phyloP scores from a whole-genome alignment of 1,284 basidiomycete genomes.

The Cryptococcus deneoformans region DNA sequence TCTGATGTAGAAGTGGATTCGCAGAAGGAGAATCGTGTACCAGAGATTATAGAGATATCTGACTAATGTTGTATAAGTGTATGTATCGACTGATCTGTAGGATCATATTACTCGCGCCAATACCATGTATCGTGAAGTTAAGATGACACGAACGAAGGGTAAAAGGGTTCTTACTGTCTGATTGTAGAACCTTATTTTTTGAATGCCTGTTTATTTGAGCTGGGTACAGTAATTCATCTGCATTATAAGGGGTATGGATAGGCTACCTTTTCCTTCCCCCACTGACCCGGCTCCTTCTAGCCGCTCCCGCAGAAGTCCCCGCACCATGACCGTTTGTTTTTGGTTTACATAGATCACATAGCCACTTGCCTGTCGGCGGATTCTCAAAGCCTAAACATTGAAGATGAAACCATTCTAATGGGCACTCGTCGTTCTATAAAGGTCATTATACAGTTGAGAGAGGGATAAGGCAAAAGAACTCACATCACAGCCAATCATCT shows the following conservation, averaged over 20 bases:
- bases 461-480: slow-evolving; percentile 7
- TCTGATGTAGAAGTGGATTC: slow-evolving; percentile 13
- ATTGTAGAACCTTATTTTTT: too few species aligned
- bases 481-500: slow-evolving; percentile 50
- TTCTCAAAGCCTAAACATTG: slow-evolving; percentile 37
- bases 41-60: slow-evolving; percentile 25
- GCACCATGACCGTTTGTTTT: slow-evolving; percentile 6
- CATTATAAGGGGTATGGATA: not conserved
- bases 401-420: slow-evolving; percentile 52
- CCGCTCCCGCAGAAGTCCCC: not conserved
- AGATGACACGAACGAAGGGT: too few species aligned
- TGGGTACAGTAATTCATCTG: not conserved
- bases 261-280: not conserved
- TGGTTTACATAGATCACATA: slow-evolving; percentile 38
- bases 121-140: too few species aligned
- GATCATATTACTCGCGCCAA: too few species aligned
- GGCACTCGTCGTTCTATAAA: slow-evolving; percentile 53
- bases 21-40: slow-evolving; percentile 10
- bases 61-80: slow-evolving; percentile 8
- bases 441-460: not conserved
- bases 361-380: slow-evolving; percentile 43
- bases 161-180: too few species aligned
- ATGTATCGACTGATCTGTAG: too few species aligned
- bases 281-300: not conserved
- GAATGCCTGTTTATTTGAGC: not conserved